Evolutionary conservation across 2,329 filamentous ascomycete genomes (phyloP).

Genomic region (Cucurbitaria berberidis): DNA sequence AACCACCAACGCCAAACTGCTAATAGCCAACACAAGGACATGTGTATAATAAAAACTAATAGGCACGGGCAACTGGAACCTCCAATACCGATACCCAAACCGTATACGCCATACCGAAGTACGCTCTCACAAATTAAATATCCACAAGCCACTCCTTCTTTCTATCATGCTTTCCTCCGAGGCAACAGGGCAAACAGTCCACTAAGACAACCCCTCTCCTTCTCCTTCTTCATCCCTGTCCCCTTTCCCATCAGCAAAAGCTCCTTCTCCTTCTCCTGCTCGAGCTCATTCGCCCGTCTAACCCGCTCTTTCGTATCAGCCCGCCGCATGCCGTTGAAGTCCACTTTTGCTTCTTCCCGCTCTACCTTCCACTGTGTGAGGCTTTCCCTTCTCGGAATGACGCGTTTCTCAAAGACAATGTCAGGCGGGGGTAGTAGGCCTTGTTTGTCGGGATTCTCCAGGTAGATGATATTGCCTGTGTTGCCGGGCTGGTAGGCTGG

Average conservation of each 20-base stretch:
- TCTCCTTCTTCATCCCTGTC: conserved; percentile 7
- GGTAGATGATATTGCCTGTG: not conserved
- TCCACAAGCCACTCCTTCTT: not conserved
- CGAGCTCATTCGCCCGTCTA: conserved; percentile 36
- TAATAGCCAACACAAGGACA: no score
- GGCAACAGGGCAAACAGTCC: not conserved
- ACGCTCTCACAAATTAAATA: no score
- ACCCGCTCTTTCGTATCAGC: conserved; percentile 34
- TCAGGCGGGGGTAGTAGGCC: not conserved
- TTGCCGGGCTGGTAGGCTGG: not conserved
- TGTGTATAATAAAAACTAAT: no score
- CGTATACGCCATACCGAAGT: no score
- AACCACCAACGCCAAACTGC: no score
- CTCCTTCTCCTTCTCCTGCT: conserved; percentile 32
- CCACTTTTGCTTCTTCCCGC: conserved; percentile 23
- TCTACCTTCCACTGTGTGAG: conserved; percentile 33
- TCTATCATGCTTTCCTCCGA: not conserved
- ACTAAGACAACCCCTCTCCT: conserved; percentile 7
- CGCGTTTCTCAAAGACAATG: conserved; percentile 1
- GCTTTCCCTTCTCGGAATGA: conserved; percentile 25
- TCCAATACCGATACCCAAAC: no score
- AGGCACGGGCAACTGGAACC: no score
- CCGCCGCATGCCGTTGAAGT: conserved; percentile 10
- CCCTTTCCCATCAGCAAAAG: conserved; percentile 21
- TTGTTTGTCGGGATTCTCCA: not conserved